Percentiles rank a stretch among this genome's conserved stretches.
Conservation (phyloP, 345 rosid genomes). For the Eutrema yunnanense region DNA sequence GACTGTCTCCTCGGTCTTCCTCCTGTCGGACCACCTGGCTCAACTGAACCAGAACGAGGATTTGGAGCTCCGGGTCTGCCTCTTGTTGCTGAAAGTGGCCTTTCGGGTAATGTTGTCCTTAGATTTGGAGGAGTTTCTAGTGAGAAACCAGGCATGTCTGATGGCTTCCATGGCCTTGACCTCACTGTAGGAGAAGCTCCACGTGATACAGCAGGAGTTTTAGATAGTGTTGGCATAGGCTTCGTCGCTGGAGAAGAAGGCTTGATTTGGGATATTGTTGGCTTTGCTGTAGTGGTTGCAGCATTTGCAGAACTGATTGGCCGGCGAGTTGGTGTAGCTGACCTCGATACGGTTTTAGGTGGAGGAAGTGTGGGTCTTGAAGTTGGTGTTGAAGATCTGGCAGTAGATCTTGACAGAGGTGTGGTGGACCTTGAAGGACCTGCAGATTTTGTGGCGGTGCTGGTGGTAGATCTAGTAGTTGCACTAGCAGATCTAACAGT, state of each 20-base stretch:
- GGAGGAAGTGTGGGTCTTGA: slow-evolving; percentile 66
- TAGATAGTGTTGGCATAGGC: slow-evolving; percentile 38
- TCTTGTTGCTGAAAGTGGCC: slow-evolving; percentile 90
- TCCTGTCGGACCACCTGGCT: slow-evolving; percentile 55
- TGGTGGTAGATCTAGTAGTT: slow-evolving; percentile 35
- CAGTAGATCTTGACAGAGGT: slow-evolving; percentile 69
- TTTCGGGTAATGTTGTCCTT: slow-evolving; percentile 76
- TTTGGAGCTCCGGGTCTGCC: slow-evolving; percentile 96
- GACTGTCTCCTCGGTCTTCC: slow-evolving; percentile 78
- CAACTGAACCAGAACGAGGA: slow-evolving; percentile 80
- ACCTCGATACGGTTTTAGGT: slow-evolving; percentile 62
- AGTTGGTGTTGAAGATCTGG: slow-evolving; percentile 86
- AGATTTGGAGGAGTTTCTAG: slow-evolving; percentile 95
- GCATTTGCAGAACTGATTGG: slow-evolving; percentile 55
- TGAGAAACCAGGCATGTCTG: slow-evolving; percentile 98
- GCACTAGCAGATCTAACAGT: slow-evolving; percentile 37
- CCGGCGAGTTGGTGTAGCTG: slow-evolving; percentile 86
- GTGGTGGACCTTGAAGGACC: slow-evolving; percentile 77
- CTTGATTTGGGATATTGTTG: slow-evolving; percentile 45
- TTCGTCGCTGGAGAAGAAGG: slow-evolving; percentile 44
- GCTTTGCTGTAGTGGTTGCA: slow-evolving; percentile 20
- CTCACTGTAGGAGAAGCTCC: slow-evolving; percentile 72
- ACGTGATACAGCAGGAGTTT: slow-evolving; percentile 55
- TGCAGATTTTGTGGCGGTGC: slow-evolving; percentile 39
- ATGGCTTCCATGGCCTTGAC: slow-evolving; percentile 94